Percentiles rank a stretch among this genome's conserved stretches.
Evolutionary conservation across 768 basidiomycete species (phyloP).

Genomic region (Suillus hirtellus): DNA sequence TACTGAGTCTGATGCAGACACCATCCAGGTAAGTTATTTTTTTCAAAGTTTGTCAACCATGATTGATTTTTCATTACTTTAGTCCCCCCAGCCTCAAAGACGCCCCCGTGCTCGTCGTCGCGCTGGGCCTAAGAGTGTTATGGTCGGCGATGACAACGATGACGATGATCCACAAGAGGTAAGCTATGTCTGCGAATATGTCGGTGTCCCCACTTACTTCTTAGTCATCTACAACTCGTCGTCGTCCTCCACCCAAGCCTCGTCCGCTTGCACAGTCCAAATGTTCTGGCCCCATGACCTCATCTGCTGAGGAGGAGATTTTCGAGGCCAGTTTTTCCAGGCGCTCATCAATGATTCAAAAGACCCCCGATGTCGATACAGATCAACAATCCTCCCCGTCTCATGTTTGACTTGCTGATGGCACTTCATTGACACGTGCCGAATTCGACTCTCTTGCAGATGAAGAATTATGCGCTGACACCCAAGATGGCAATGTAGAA

Average conservation of each 20-base stretch:
- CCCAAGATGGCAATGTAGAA: not conserved
- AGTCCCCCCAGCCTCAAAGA: not conserved
- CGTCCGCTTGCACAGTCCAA: not conserved
- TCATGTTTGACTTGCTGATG: not conserved
- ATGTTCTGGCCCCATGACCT: not conserved
- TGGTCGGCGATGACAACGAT: not conserved
- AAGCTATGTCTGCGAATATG: not conserved
- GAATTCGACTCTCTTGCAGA: not conserved
- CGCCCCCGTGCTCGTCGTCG: not conserved
- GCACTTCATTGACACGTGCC: not conserved
- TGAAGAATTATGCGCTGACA: not conserved
- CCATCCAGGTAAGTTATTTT: not conserved
- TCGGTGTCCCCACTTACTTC: not conserved
- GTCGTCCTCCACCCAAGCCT: not conserved
- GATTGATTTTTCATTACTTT: not conserved
- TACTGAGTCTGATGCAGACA: not conserved
- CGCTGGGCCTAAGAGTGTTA: not conserved
- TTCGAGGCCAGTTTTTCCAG: not conserved
- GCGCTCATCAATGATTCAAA: not conserved
- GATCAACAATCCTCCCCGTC: not conserved
- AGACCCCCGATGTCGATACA: not conserved
- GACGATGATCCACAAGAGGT: not conserved
- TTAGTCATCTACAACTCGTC: not conserved
- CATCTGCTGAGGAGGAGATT: not conserved
- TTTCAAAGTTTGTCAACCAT: not conserved